Percentiles rank a stretch among this genome's conserved stretches.
phyloP scores from a whole-genome alignment of 2,329 filamentous ascomycete genomes.

The Phaeosphaeria sp. region DNA sequence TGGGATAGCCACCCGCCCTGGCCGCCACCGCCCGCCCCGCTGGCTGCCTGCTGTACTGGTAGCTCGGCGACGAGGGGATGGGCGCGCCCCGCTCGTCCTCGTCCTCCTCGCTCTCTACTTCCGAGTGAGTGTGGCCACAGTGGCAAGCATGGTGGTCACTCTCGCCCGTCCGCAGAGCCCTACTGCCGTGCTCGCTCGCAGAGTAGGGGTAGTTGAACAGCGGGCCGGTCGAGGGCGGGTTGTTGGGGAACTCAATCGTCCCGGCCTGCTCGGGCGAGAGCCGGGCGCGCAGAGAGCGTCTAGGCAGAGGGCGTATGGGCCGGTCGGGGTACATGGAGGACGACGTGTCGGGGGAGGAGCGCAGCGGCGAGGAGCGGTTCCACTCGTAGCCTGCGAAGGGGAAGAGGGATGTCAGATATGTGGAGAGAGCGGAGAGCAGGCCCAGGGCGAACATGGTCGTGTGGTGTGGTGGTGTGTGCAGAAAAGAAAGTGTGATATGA shows the following conservation, averaged over 20 bases:
- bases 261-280: constrained; percentile 85
- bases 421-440: constrained; percentile 32
- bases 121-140: constrained; percentile 55
- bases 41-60: constrained; percentile 44
- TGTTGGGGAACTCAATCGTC: constrained; percentile 81
- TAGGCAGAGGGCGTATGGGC: constrained; percentile 90
- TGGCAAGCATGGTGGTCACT: constrained; percentile 59
- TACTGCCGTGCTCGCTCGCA: constrained; percentile 35
- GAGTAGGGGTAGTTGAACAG: constrained; percentile 75
- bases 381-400: constrained; percentile 50
- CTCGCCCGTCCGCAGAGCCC: constrained; percentile 55
- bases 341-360: constrained; percentile 69
- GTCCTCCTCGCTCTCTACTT: constrained; percentile 68
- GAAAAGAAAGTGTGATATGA: constrained; percentile 25
- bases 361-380: constrained; percentile 49
- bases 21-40: constrained; percentile 30
- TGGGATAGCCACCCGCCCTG: constrained; percentile 43
- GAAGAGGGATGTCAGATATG: constrained; percentile 45
- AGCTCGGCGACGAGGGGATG: constrained; percentile 51
- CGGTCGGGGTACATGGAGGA: constrained; percentile 86
- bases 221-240: constrained; percentile 72
- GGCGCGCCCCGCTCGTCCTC: constrained; percentile 52
- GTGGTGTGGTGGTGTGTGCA: constrained; percentile 20
- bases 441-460: constrained; percentile 21
- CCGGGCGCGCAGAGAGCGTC: constrained; percentile 84